phyloP scores from a whole-genome alignment of 2,329 filamentous ascomycete species.

The Colletotrichum lentis region DNA sequence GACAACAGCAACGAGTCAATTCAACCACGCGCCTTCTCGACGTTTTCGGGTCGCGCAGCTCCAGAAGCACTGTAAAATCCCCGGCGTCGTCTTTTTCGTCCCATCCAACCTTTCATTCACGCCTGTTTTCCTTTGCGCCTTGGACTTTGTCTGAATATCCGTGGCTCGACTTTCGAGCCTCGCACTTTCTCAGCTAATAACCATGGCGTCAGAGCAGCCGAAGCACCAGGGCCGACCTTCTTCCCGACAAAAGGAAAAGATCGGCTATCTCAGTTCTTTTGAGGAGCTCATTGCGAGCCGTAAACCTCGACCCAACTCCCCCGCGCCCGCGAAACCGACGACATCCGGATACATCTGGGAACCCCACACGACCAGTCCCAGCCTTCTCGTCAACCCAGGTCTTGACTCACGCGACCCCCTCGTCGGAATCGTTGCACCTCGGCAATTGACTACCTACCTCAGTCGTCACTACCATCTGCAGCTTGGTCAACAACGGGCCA shows the following conservation, averaged over 20 bases:
- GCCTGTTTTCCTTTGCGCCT: constrained; percentile 1
- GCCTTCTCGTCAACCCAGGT: background rate
- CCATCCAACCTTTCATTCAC: constrained; percentile 1
- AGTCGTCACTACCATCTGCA: background rate
- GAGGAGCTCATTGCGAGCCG: background rate
- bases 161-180: background rate
- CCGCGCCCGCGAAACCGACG: background rate
- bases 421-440: background rate
- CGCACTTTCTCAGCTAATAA: constrained; percentile 24
- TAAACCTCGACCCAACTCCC: background rate
- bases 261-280: background rate
- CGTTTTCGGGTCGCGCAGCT: background rate
- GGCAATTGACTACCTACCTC: background rate
- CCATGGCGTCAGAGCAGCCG: constrained; percentile 9
- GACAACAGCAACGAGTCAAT: background rate
- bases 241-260: background rate
- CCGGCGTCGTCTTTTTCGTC: background rate
- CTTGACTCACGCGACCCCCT: background rate
- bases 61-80: constrained; percentile 26
- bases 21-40: constrained; percentile 11
- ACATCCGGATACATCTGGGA: background rate
- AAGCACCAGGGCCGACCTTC: background rate
- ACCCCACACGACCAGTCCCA: background rate
- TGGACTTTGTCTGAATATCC: background rate
- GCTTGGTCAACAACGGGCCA: background rate